A percentile compares a stretch with the other conserved stretches of the same genome.
Conservation (phyloP, 2,329 filamentous ascomycete genomes). For the Paraphoma chrysanthemicola region DNA sequence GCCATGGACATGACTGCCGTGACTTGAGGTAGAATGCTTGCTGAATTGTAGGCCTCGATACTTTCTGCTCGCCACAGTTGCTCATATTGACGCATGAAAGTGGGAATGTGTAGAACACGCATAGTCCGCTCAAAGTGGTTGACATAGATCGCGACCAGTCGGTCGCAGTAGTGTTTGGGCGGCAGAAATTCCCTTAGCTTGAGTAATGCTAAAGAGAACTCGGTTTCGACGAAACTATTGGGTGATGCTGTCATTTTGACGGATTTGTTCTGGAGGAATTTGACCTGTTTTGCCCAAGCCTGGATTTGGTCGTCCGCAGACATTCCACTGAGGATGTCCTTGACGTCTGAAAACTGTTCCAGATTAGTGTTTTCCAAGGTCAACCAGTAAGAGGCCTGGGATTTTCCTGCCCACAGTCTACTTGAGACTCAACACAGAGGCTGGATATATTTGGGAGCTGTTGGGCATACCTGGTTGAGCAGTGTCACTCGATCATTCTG, state of each 20-base stretch:
- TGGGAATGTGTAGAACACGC: constrained; percentile 30
- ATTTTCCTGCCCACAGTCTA: too few species aligned
- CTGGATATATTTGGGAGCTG: too few species aligned
- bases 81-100: constrained; percentile 31
- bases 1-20: constrained; percentile 29
- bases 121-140: constrained; percentile 32
- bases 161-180: constrained; percentile 27
- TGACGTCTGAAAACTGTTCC: constrained; percentile 21
- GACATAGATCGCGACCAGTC: constrained; percentile 26
- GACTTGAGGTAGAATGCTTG: constrained; percentile 31
- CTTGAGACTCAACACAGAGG: too few species aligned
- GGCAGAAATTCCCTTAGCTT: constrained; percentile 28
- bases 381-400: too few species aligned
- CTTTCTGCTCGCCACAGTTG: constrained; percentile 23
- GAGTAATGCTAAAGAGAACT: constrained; percentile 21
- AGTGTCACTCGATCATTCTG: constrained; percentile 28
- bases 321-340: constrained; percentile 20
- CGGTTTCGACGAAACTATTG: constrained; percentile 6
- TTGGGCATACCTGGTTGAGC: constrained; percentile 26
- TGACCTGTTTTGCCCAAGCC: constrained; percentile 22
- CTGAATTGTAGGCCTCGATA: constrained; percentile 13
- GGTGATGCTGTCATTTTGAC: constrained; percentile 13
- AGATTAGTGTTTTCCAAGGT: too few species aligned
- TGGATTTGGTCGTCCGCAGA: constrained; percentile 19
- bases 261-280: constrained; percentile 23